A percentile compares a stretch with the other conserved stretches of the same genome.
Evolutionary conservation across 2,329 filamentous ascomycete species (phyloP).

Genomic region (Lachnellula willkommii): DNA sequence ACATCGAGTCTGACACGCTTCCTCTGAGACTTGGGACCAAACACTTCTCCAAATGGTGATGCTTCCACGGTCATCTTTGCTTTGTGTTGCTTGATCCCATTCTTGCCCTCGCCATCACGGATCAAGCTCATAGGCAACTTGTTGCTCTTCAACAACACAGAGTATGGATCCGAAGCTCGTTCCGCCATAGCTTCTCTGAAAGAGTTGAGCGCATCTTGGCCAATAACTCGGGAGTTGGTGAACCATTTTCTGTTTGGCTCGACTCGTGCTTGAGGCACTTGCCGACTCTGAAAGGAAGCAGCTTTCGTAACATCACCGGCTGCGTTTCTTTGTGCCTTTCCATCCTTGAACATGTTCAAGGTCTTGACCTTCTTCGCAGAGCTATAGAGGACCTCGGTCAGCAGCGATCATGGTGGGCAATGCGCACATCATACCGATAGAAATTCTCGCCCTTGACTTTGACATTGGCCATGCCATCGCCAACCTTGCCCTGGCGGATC

Average conservation of each 20-base stretch:
- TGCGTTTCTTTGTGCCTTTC: slow-evolving; percentile 75
- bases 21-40: slow-evolving; percentile 87
- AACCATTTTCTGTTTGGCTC: slow-evolving; percentile 99
- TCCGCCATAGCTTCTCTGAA: slow-evolving; percentile 92
- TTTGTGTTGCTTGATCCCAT: slow-evolving; percentile 85
- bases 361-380: slow-evolving; percentile 82
- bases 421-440: slow-evolving; percentile 59
- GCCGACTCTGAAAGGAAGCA: slow-evolving; percentile 76
- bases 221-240: slow-evolving; percentile 84
- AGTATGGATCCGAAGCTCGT: slow-evolving; percentile 83
- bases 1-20: slow-evolving; percentile 89
- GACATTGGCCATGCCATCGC: slow-evolving; percentile 87
- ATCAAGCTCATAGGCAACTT: slow-evolving; percentile 96
- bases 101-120: slow-evolving; percentile 67
- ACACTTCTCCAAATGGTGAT: slow-evolving; percentile 79
- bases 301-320: slow-evolving; percentile 79
- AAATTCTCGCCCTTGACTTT: slow-evolving; percentile 97
- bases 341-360: slow-evolving; percentile 86
- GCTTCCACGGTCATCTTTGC: slow-evolving; percentile 92
- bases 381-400: slow-evolving; percentile 28
- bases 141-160: slow-evolving; percentile 92
- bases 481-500: slow-evolving; percentile 76
- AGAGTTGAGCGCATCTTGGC: slow-evolving; percentile 76
- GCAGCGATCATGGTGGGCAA: not conserved
- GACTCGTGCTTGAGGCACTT: slow-evolving; percentile 76